Percentiles rank a stretch among this genome's conserved stretches.
phyloP scores from a whole-genome alignment of 2,329 filamentous ascomycete genomes.

The Scolecobasidium constrictum region DNA sequence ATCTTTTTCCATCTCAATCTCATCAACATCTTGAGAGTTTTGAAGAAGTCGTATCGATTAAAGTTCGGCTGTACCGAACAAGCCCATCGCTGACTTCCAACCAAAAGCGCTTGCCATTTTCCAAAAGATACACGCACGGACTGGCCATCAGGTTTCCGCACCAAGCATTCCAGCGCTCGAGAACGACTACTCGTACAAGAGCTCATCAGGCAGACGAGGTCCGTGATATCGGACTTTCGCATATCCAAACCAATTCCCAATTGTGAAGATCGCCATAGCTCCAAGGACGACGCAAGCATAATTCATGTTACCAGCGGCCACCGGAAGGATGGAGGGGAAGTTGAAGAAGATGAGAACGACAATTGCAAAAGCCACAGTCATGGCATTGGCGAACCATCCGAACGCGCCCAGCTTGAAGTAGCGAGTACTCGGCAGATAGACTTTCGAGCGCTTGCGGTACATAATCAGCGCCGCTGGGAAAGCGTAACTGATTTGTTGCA shows the following conservation, averaged over 20 bases:
- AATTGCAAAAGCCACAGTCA: not conserved
- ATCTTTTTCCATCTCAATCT: no score
- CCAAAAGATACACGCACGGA: no score
- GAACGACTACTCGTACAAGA: no score
- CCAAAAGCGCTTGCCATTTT: no score
- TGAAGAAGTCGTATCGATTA: no score
- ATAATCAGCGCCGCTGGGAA: slow-evolving; percentile 45
- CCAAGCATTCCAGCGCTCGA: no score
- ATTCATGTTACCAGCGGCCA: slow-evolving; percentile 35
- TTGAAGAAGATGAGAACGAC: not conserved
- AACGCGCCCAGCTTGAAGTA: slow-evolving; percentile 1
- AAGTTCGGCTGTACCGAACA: no score
- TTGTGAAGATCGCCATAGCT: slow-evolving; percentile 2
- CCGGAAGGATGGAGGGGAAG: slow-evolving; percentile 32
- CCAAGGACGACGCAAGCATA: slow-evolving; percentile 4
- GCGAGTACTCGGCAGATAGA: not conserved
- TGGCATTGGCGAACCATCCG: not conserved
- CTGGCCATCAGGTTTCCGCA: no score
- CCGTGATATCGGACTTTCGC: not conserved
- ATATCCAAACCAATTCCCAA: slow-evolving; percentile 5
- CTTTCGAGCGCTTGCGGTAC: slow-evolving; percentile 14
- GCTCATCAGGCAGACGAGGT: not conserved
- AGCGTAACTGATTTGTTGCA: slow-evolving; percentile 43
- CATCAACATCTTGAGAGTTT: no score
- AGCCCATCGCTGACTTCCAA: no score